Conservation (phyloP, 2,329 filamentous ascomycete species). For the Didymella pinodella region DNA sequence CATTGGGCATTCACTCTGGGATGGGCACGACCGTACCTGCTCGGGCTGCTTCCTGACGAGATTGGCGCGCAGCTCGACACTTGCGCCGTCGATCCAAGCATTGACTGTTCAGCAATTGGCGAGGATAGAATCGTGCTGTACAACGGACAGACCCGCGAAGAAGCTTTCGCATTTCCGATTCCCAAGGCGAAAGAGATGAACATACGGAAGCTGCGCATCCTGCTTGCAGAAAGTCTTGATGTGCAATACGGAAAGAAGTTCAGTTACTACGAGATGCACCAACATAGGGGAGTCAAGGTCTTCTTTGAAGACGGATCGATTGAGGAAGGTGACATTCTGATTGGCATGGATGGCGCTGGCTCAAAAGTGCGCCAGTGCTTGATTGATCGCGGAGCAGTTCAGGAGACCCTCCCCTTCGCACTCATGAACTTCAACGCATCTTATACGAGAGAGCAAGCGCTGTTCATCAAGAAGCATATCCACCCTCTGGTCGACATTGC, state of each 20-base stretch:
- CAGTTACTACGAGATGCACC: conserved; percentile 22
- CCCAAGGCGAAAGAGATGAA: conserved; percentile 46
- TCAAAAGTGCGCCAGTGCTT: conserved; percentile 39
- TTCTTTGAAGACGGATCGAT: conserved; percentile 38
- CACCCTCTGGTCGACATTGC: conserved; percentile 46
- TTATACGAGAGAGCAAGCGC: conserved; percentile 36
- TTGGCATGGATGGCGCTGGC: conserved; percentile 42
- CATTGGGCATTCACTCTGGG: conserved; percentile 52
- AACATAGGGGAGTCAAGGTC: conserved; percentile 36
- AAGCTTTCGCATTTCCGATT: conserved; percentile 47
- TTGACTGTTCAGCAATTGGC: conserved; percentile 37
- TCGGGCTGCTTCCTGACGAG: conserved; percentile 42
- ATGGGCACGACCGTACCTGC: conserved; percentile 46
- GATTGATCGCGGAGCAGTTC: conserved; percentile 28
- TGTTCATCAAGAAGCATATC: conserved; percentile 34
- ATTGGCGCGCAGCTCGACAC: conserved; percentile 36
- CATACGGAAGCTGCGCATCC: conserved; percentile 49
- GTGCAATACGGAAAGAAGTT: conserved; percentile 42
- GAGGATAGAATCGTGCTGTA: conserved; percentile 46
- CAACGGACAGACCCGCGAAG: conserved; percentile 47
- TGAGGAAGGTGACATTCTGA: conserved; percentile 31
- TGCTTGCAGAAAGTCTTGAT: conserved; percentile 48
- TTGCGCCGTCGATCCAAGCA: conserved; percentile 46
- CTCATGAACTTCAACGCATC: conserved; percentile 44
- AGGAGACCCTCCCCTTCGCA: conserved; percentile 39